Base-by-base conservation (phyloP, 1,284 basidiomycete genomes). In the Boletellus deceptivus region DNA sequence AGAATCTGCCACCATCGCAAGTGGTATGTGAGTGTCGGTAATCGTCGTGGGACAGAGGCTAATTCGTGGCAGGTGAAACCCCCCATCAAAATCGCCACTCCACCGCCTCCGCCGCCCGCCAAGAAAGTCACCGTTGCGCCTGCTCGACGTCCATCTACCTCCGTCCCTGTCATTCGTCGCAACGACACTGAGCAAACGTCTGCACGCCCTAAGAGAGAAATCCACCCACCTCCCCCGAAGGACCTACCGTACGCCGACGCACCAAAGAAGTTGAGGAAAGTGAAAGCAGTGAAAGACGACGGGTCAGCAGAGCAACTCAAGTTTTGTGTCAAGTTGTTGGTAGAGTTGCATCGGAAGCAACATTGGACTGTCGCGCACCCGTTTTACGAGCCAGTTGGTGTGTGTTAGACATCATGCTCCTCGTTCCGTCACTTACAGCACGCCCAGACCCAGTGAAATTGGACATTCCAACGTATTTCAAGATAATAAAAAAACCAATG, bases 121-220 rank as follows among this genome's bases (percentile, higher is more conserved):
- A 84, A 85, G 72, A 82, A 84, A 66, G 66, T 63, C 25, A 65
- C 39, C 3, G 9, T 54, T 20, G 53, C 61, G 35, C 67, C 77
- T 41, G 73, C 75, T 24, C 83, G 88, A 42, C 82, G 89, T 45
- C 74, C 82, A 1, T 91, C 89, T 4, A 85, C 84, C 0, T 83
- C 86, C n/a, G 78, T 90, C 7, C 90, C 89, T 44, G 82, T 83
- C 47, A 89, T 91, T 59, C 80, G 88, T 39, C 86, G 89, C 25
- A 84, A 82, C 16, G 86, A 87, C 14, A 76, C 75, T 14, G 71
- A 75, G 34, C 76, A 75, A 40, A 73, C 72, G 25, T 71, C 76
- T 35, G 79, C 82, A n/a, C 84, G 96, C 18, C 96, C 96, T 1
- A 98, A 98, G 74, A 90, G 96, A 48, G 96, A 98, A 70, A 95